Conservation (phyloP, 2,329 filamentous ascomycete genomes). For the Thelonectria discophora region DNA sequence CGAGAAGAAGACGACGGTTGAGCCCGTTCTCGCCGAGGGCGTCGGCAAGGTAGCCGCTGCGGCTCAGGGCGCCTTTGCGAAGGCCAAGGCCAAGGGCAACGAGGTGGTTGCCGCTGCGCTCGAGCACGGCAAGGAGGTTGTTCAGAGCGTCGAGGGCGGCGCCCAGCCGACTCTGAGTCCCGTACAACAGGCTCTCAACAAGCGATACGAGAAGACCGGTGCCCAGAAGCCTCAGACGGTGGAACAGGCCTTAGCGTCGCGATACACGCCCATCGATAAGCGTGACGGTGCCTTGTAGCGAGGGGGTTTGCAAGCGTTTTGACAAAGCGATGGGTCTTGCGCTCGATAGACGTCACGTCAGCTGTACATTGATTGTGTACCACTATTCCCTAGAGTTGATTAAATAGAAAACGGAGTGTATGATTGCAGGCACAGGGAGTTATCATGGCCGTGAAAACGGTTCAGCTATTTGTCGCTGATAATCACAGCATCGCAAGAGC, state of each 20-base stretch:
- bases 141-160: conserved; percentile 50
- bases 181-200: conserved; percentile 59
- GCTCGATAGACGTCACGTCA: conserved; percentile 29
- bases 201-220: conserved; percentile 59
- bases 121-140: conserved; percentile 52
- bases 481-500: conserved; percentile 17
- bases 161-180: conserved; percentile 46
- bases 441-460: conserved; percentile 20
- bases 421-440: conserved; percentile 22
- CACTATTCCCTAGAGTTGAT: conserved; percentile 41
- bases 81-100: conserved; percentile 49
- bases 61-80: conserved; percentile 48
- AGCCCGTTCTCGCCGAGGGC: conserved; percentile 48
- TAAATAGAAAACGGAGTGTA: conserved; percentile 38
- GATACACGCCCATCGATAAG: conserved; percentile 61
- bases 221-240: conserved; percentile 57
- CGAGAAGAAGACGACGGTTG: conserved; percentile 39
- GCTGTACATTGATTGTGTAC: conserved; percentile 44
- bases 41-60: conserved; percentile 44
- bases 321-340: conserved; percentile 19
- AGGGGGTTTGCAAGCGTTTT: conserved; percentile 44
- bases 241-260: conserved; percentile 62
- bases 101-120: conserved; percentile 51
- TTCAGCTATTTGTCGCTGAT: conserved; percentile 6
- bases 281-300: conserved; percentile 56